phyloP scores from a whole-genome alignment of 1,284 basidiomycete genomes.

The Athelia psychrophila region DNA sequence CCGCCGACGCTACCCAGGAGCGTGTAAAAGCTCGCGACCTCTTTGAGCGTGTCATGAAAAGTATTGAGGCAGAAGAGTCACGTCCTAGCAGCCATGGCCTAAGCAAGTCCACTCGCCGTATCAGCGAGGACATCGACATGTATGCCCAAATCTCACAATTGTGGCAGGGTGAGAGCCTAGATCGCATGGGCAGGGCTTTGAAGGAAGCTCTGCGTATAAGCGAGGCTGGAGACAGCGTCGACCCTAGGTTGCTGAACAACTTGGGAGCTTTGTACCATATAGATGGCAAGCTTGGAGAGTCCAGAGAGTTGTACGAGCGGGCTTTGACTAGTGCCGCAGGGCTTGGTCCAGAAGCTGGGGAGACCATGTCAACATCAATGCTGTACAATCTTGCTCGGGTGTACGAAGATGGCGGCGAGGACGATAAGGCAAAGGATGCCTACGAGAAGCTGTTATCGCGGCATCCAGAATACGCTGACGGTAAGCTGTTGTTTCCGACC shows the following conservation, averaged over 20 bases:
- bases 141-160: slow-evolving; percentile 84
- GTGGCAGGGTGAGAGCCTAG: slow-evolving; percentile 80
- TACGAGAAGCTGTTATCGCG: slow-evolving; percentile 81
- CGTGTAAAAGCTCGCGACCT: slow-evolving; percentile 74
- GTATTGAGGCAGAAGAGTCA: slow-evolving; percentile 56
- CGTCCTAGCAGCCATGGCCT: slow-evolving; percentile 35
- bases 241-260: slow-evolving; percentile 80
- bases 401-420: slow-evolving; percentile 81
- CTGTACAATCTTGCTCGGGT: slow-evolving; percentile 88
- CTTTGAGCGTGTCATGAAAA: slow-evolving; percentile 73
- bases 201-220: slow-evolving; percentile 68
- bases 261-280: slow-evolving; percentile 76
- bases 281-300: slow-evolving; percentile 59
- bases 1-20: slow-evolving; percentile 71
- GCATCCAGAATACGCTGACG: slow-evolving; percentile 93
- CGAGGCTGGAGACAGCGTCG: slow-evolving; percentile 43
- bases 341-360: slow-evolving; percentile 49
- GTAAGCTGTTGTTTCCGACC: slow-evolving; percentile 42
- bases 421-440: slow-evolving; percentile 72
- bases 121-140: slow-evolving; percentile 79
- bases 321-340: slow-evolving; percentile 58
- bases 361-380: slow-evolving; percentile 76
- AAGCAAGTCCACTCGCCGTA: slow-evolving; percentile 44
- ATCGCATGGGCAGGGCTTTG: slow-evolving; percentile 71
- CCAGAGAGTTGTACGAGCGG: slow-evolving; percentile 60